A percentile compares a stretch with the other conserved stretches of the same genome.
phyloP scores from a whole-genome alignment of 495 filamentous ascomycete species.

The Diplogelasinospora grovesii region DNA sequence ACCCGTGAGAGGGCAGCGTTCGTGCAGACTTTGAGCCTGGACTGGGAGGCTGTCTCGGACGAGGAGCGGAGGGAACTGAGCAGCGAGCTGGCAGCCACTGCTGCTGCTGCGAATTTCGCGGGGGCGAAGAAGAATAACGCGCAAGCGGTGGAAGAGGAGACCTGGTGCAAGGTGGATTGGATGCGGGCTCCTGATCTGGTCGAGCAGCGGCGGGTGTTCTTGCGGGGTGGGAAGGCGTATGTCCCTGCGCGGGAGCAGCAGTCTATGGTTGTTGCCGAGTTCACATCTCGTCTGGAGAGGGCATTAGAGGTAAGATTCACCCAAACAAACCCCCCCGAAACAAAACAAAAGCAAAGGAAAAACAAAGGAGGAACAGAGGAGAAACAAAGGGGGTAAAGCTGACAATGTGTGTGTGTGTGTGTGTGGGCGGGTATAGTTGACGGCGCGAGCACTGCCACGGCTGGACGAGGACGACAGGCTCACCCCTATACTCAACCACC shows the following conservation, averaged over 20 bases:
- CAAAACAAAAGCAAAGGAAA: too few relatives aligned
- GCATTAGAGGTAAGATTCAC: constrained; percentile 70
- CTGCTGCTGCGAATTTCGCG: constrained; percentile 18
- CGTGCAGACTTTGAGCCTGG: constrained; percentile 66
- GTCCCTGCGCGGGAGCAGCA: constrained; percentile 81
- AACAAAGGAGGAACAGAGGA: too few relatives aligned
- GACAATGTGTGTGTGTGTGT: too few relatives aligned
- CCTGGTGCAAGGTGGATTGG: constrained; percentile 95
- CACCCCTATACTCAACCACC: constrained; percentile 85
- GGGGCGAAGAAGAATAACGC: constrained; percentile 35
- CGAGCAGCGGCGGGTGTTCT: constrained; percentile 65
- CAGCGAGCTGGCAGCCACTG: constrained; percentile 32
- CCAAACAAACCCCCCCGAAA: too few relatives aligned
- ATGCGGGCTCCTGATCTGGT: constrained; percentile 85
- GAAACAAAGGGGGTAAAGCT: too few relatives aligned
- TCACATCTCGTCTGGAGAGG: constrained; percentile 66
- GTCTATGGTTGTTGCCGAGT: constrained; percentile 84
- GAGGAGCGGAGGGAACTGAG: constrained; percentile 59
- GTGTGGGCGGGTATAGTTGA: too few relatives aligned
- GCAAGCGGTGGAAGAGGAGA: constrained; percentile 52
- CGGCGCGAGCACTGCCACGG: constrained; percentile 79
- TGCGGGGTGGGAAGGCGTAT: constrained; percentile 81
- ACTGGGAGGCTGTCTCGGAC: constrained; percentile 69
- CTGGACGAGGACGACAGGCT: constrained; percentile 96
- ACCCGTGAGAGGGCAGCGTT: constrained; percentile 63